Percentiles rank a stretch among this genome's conserved stretches.
Conservation (phyloP, 2,329 filamentous ascomycete species). For the Apiospora kogelbergensis region DNA sequence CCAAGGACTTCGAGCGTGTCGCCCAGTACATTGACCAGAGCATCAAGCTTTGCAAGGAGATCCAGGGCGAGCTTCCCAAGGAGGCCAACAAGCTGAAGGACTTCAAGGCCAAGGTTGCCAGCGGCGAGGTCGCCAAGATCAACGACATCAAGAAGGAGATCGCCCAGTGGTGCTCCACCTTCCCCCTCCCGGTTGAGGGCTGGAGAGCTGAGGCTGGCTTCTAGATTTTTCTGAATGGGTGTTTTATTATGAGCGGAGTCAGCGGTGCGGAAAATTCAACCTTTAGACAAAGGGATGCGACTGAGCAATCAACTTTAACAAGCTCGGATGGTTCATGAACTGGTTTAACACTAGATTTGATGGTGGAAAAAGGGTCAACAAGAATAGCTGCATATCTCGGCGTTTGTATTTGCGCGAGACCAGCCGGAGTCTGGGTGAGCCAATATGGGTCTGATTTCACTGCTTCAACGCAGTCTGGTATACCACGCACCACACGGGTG, state of each 20-base stretch:
- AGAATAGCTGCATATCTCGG: conserved; percentile 35
- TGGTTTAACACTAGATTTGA: conserved; percentile 23
- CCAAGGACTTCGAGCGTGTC: conserved; percentile 89
- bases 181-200: conserved; percentile 87
- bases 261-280: conserved; percentile 24
- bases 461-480: conserved; percentile 41
- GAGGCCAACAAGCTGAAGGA: conserved; percentile 99
- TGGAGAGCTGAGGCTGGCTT: conserved; percentile 63
- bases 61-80: conserved; percentile 85
- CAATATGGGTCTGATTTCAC: conserved; percentile 27
- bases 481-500: background rate
- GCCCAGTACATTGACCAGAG: conserved; percentile 84
- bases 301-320: conserved; percentile 24
- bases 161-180: conserved; percentile 78
- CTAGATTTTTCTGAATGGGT: conserved; percentile 36
- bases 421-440: conserved; percentile 25
- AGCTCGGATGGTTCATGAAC: conserved; percentile 15
- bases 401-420: conserved; percentile 20
- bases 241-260: conserved; percentile 16
- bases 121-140: conserved; percentile 78
- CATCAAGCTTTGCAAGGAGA: conserved; percentile 87
- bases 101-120: conserved; percentile 90
- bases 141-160: conserved; percentile 87
- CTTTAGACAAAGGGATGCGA: conserved; percentile 24
- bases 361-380: conserved; percentile 23